A percentile compares a stretch with the other conserved stretches of the same genome.
These are phyloP conservation scores for Eucalyptus microcorys DNA, from an alignment of 345 rosid genomes.

Conservation along the genomic window DNA sequence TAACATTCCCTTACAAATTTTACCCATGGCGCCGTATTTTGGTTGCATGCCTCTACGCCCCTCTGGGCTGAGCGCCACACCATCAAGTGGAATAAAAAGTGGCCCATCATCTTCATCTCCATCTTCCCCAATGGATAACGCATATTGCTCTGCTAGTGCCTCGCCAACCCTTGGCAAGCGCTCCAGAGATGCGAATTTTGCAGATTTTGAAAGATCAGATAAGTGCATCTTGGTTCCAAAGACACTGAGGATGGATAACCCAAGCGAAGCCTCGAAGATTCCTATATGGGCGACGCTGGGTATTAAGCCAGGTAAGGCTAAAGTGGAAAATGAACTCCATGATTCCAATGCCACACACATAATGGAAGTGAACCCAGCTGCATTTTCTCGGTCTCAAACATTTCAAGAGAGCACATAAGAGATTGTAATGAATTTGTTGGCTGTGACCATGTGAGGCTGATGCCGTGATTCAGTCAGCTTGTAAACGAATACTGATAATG, in stretches of 20 bases:
- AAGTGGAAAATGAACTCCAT: conserved; percentile 4
- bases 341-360: conserved; percentile 13
- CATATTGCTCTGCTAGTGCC: conserved; percentile 28
- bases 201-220: conserved; percentile 26
- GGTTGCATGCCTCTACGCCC: conserved; percentile 37
- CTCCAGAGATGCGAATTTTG: conserved; percentile 31
- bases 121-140: conserved; percentile 24
- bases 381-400: conserved; percentile 42
- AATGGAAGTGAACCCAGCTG: conserved; percentile 60
- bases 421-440: background rate
- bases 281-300: conserved; percentile 21
- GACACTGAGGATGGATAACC: conserved; percentile 33
- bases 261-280: conserved; percentile 33
- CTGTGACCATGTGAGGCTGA: background rate
- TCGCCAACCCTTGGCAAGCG: conserved; percentile 61
- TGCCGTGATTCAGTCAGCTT: background rate
- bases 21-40: conserved; percentile 40
- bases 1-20: conserved; percentile 37
- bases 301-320: background rate
- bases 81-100: conserved; percentile 13
- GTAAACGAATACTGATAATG: background rate
- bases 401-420: conserved; percentile 48
- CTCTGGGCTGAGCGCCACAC: conserved; percentile 15
- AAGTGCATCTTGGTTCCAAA: conserved; percentile 35
- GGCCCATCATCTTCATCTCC: conserved; percentile 18